Base-by-base conservation (phyloP, 1,284 basidiomycete genomes). In the Cystobasidiaceae sp. region DNA sequence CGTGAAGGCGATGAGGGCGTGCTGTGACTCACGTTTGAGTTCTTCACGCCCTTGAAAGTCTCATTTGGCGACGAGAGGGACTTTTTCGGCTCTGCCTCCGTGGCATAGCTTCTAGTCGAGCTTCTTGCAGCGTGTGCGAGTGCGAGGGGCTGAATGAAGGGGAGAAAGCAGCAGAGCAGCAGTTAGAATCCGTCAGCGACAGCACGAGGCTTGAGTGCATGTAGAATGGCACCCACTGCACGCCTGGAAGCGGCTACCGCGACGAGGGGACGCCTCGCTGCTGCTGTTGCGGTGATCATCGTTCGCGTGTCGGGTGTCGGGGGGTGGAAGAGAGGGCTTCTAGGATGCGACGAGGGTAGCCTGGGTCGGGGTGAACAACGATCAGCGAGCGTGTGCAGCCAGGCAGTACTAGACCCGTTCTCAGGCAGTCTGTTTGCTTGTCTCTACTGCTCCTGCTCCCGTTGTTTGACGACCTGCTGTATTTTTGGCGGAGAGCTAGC, bases 11-110 rank as follows among this genome's bases (percentile, higher is more conserved):
- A 25, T 8, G 25, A 11, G 15, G 32, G 27, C 4, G n/a, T 13
- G 23, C n/a, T 17, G 15, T n/a, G 4, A 19, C 44, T 13, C 59
- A 62, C 59, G 21, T 27, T 37, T n/a, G 34, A 37, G 33, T 58
- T 65, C 55, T 65, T 65, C 2, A 65, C 54, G 34, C 62, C 62
- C 13, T 49, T 65, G 45, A 65, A 65, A 1, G 41, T 44, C 41
- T 62, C 41, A 15, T 51, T 62, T 28, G 48, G 48, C 33, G 60
- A 49, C 19, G 60, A 62, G 17, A 41, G 17, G n/a, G 48, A 52
- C 49, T 62, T 51, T 27, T 54, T 62, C 11, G 60, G 60, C 39
- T 52, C 49, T 43, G 60, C 60, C 44, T 62, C 60, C 13, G 60
- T 62, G 7, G 60, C 60, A 23, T 62, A 62, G n/a, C 48, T n/a